A percentile compares a stretch with the other conserved stretches of the same genome.
These are phyloP conservation scores for Dipodascus albidus DNA, from an alignment of 805 yeast species.

Conservation along the genomic window DNA sequence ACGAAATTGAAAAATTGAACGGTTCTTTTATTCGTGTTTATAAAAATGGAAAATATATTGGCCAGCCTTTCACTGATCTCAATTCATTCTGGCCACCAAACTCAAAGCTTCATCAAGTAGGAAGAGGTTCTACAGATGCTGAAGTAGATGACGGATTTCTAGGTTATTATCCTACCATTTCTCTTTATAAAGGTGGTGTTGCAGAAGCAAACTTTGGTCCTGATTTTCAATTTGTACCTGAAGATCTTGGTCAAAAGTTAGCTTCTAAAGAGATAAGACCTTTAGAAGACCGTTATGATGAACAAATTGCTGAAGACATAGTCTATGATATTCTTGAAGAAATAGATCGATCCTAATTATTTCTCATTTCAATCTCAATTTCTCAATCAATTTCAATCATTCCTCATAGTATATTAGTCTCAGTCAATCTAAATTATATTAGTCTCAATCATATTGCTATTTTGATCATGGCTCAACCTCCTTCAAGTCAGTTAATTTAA, in stretches of 20 bases:
- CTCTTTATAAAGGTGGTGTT: slow-evolving; percentile 69
- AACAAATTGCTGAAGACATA: slow-evolving; percentile 67
- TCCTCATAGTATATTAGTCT: too few relatives aligned
- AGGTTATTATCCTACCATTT: slow-evolving; percentile 87
- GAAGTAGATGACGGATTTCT: slow-evolving; percentile 68
- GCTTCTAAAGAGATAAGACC: slow-evolving; percentile 30
- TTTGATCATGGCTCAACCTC: too few relatives aligned
- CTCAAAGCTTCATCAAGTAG: slow-evolving; percentile 30
- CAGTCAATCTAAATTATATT: too few relatives aligned
- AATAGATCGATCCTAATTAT: slow-evolving; percentile 40
- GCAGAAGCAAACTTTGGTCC: slow-evolving; percentile 65
- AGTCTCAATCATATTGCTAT: too few relatives aligned
- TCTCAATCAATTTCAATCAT: too few relatives aligned
- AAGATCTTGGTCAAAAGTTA: slow-evolving; percentile 13
- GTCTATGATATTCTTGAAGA: slow-evolving; percentile 82
- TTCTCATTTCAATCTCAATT: too few relatives aligned
- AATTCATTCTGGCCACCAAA: slow-evolving; percentile 74
- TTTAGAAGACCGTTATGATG: slow-evolving; percentile 50
- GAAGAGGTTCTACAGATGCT: slow-evolving; percentile 14
- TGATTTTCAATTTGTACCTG: slow-evolving; percentile 38
- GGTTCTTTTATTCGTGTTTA: slow-evolving; percentile 54
- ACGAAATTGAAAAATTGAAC: slow-evolving; percentile 16
- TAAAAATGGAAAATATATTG: slow-evolving; percentile 64
- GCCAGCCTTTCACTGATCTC: slow-evolving; percentile 54
- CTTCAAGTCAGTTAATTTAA: background rate